Percentiles rank a stretch among this genome's conserved stretches.
Conservation (phyloP, 331 rosid genomes). For the Stylosanthes scabra region DNA sequence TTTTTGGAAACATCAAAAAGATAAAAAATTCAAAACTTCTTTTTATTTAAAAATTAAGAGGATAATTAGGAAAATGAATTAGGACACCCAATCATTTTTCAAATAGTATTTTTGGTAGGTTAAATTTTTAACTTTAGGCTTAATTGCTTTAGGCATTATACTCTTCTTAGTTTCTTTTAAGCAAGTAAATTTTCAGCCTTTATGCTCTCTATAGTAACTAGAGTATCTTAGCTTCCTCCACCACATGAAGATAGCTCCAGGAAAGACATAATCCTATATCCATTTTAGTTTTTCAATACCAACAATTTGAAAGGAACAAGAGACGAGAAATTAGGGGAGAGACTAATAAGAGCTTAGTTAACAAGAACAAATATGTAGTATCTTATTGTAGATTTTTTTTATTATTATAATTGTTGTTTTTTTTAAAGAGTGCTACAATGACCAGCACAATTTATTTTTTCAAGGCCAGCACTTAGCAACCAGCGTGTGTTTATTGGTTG, state of each 20-base stretch:
- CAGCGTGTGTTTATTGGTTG: too few relatives aligned
- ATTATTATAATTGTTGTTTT: constrained; percentile 1
- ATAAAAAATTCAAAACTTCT: too few relatives aligned
- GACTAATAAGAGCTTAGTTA: not conserved
- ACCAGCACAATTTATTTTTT: too few relatives aligned
- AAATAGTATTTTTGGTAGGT: constrained; percentile 15
- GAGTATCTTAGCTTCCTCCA: constrained; percentile 75
- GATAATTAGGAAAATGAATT: too few relatives aligned
- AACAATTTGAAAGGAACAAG: constrained; percentile 72
- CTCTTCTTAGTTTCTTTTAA: constrained; percentile 10
- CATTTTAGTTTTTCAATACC: constrained; percentile 78
- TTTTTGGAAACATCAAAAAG: too few relatives aligned
- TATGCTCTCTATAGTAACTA: constrained; percentile 66
- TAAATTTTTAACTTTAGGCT: constrained; percentile 23
- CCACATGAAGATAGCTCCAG: constrained; percentile 90
- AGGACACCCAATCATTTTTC: too few relatives aligned
- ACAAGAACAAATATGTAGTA: constrained; percentile 24
- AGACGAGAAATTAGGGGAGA: constrained; percentile 22
- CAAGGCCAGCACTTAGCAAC: too few relatives aligned
- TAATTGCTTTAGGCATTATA: not conserved
- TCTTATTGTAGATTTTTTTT: constrained; percentile 24
- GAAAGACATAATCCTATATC: constrained; percentile 74
- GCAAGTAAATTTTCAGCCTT: constrained; percentile 61
- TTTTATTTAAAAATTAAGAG: too few relatives aligned
- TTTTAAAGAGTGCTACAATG: too few relatives aligned